Percentiles rank a stretch among this genome's conserved stretches.
These are phyloP conservation scores for Hanseniaspora singularis DNA, from an alignment of 805 yeast species.

Conservation along the genomic window DNA sequence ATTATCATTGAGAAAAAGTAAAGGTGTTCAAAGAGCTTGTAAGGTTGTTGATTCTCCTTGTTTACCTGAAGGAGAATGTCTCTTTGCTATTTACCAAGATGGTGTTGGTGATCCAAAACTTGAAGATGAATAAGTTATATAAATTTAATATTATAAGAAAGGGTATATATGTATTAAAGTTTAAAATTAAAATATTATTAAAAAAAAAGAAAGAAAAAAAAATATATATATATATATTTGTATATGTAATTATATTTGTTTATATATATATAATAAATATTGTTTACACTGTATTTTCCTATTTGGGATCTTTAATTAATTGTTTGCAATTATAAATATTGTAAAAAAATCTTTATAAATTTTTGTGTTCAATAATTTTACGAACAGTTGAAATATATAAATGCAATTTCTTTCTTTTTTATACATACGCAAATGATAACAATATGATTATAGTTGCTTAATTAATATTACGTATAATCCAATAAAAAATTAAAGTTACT, in stretches of 20 bases:
- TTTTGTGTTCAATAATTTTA: no score
- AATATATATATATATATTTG: not conserved
- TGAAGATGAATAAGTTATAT: constrained; percentile 41
- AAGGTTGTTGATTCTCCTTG: constrained; percentile 94
- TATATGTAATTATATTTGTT: not conserved
- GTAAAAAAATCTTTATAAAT: no score
- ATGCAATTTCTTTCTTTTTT: no score
- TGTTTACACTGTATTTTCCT: not conserved
- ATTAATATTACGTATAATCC: no score
- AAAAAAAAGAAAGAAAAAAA: not conserved
- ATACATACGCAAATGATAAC: no score
- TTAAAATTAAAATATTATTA: not conserved
- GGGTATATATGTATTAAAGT: not conserved
- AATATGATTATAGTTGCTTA: no score
- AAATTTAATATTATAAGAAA: no score
- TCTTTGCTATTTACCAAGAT: constrained; percentile 90
- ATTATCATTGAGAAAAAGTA: constrained; percentile 77
- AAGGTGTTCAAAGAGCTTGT: constrained; percentile 85
- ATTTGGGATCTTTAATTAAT: not conserved
- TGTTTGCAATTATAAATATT: no score
- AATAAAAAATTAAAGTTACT: no score
- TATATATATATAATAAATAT: not conserved
- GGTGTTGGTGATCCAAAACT: constrained; percentile 94
- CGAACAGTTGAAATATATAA: no score
- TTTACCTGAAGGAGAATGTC: constrained; percentile 87